phyloP scores from a whole-genome alignment of 1,139 yeast genomes.

The Yamadazyma buinensis region DNA sequence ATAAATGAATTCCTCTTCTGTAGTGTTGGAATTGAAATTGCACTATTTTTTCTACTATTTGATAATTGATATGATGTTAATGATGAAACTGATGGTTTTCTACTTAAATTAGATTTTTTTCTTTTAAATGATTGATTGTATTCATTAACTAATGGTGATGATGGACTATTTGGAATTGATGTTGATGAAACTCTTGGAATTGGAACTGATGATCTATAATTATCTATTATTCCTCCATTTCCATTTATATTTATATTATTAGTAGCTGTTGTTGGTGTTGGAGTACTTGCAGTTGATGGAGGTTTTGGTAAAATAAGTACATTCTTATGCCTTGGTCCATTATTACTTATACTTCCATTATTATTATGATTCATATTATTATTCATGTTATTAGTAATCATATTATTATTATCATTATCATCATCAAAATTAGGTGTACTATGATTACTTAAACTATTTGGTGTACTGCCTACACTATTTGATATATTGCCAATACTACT shows the following conservation, averaged over 20 bases:
- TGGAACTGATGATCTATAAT: conserved; percentile 21
- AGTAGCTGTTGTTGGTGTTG: conserved; percentile 4
- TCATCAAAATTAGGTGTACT: conserved; percentile 11
- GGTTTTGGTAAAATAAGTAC: conserved; percentile 46
- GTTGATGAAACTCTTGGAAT: conserved; percentile 16
- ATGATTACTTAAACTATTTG: not conserved
- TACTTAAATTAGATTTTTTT: conserved; percentile 34
- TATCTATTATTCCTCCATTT: conserved; percentile 3
- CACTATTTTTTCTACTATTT: conserved; percentile 11
- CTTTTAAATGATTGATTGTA: conserved; percentile 38
- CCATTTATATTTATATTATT: not conserved
- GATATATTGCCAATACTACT: not conserved
- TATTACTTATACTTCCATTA: too few relatives aligned
- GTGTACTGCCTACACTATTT: too few relatives aligned
- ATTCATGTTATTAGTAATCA: not conserved
- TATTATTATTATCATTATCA: conserved; percentile 6
- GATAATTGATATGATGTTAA: conserved; percentile 14
- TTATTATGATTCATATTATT: conserved; percentile 4
- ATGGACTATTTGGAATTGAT: conserved; percentile 16
- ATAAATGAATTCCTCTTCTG: conserved; percentile 16
- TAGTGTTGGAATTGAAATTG: conserved; percentile 10
- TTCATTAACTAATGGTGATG: conserved; percentile 21
- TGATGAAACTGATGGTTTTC: conserved; percentile 14
- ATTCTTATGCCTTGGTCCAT: conserved; percentile 27
- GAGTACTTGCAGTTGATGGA: not conserved